Percentiles rank a stretch among this genome's conserved stretches.
Conservation (phyloP, 2,329 filamentous ascomycete genomes). For the Trichoderma harzianum region DNA sequence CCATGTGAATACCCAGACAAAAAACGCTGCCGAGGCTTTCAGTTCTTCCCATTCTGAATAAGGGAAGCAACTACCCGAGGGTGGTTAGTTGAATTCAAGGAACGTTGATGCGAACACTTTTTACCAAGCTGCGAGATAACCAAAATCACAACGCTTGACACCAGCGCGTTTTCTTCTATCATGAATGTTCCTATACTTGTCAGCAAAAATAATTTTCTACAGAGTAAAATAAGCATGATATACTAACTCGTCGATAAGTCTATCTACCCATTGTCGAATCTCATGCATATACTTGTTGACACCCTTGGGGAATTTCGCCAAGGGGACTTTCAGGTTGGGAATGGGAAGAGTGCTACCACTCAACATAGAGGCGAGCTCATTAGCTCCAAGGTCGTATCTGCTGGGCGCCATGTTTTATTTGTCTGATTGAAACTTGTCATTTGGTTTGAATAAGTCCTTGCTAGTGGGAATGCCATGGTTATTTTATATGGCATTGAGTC, state of each 20-base stretch:
- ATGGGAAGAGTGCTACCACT: conserved; percentile 5
- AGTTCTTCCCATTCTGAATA: conserved; percentile 1
- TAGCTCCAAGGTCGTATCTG: not conserved
- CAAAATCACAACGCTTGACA: conserved; percentile 5
- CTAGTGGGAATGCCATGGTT: not conserved
- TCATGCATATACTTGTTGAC: not conserved
- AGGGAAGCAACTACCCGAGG: not conserved
- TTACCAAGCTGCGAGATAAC: conserved; percentile 4
- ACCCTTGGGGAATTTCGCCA: not conserved
- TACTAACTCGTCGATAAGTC: not conserved
- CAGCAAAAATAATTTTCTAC: not conserved
- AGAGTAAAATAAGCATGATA: not conserved
- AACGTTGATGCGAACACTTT: not conserved
- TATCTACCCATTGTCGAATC: conserved; percentile 1
- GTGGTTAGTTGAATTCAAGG: not conserved
- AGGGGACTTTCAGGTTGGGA: not conserved
- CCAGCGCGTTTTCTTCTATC: not conserved
- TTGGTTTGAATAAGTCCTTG: not conserved
- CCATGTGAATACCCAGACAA: conserved; percentile 10
- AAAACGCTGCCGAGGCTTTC: not conserved
- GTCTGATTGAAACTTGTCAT: not conserved
- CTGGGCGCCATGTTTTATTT: not conserved
- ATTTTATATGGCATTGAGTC: not conserved
- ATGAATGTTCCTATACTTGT: not conserved
- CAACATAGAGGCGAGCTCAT: conserved; percentile 1